Conservation (phyloP, 1,284 basidiomycete species). For the Sanghuangporus weigelae region DNA sequence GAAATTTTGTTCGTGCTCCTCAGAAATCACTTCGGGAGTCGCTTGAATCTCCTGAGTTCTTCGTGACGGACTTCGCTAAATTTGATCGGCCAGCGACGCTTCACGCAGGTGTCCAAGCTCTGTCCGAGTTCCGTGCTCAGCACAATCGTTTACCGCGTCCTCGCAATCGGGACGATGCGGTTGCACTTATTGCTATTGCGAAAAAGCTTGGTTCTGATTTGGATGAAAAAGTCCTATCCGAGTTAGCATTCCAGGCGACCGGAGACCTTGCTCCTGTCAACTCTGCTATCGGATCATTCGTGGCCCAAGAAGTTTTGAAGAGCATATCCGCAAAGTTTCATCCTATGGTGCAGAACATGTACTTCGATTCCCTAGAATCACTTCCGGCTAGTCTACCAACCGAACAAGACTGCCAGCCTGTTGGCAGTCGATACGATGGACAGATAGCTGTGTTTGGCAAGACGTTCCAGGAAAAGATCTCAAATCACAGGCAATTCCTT, state of each 20-base stretch:
- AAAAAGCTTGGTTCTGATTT: constrained; percentile 75
- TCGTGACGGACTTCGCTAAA: constrained; percentile 98
- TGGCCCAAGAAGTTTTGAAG: constrained; percentile 97
- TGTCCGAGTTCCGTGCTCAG: constrained; percentile 76
- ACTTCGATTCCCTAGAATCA: constrained; percentile 98
- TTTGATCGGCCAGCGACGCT: constrained; percentile 90
- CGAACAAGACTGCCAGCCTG: constrained; percentile 84
- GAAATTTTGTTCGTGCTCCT: not conserved
- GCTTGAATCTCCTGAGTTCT: constrained; percentile 76
- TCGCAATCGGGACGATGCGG: constrained; percentile 81
- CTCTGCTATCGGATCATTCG: constrained; percentile 95
- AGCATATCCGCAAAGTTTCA: constrained; percentile 98
- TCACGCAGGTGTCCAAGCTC: constrained; percentile 93
- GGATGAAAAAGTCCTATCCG: constrained; percentile 78
- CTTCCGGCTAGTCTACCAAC: constrained; percentile 72
- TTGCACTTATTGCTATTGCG: constrained; percentile 64
- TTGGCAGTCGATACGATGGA: constrained; percentile 84
- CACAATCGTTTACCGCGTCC: constrained; percentile 76
- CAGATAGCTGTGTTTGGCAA: constrained; percentile 97
- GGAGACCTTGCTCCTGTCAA: constrained; percentile 93
- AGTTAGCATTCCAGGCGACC: constrained; percentile 88
- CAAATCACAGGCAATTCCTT: constrained; percentile 90
- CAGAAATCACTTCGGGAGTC: constrained; percentile 95
- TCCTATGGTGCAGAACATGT: constrained; percentile 92
- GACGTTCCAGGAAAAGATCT: constrained; percentile 90